Evolutionary conservation across 148 eudicot genomes (phyloP).

Genomic region (Rhododendron kiyosumense): DNA sequence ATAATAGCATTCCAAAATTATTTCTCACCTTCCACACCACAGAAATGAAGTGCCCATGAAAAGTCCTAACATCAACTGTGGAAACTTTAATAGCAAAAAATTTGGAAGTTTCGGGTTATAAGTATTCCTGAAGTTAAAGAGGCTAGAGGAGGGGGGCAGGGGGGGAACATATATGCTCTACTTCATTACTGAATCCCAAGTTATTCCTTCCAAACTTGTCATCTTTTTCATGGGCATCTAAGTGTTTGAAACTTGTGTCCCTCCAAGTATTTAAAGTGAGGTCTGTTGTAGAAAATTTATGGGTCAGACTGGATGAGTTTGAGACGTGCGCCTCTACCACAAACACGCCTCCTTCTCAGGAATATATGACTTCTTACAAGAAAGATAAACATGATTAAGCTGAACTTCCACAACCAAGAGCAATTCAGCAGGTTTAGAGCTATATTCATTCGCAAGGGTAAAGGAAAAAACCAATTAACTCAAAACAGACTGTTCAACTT

Average conservation of each 20-base stretch:
- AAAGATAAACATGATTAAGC: neutral
- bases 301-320: neutral
- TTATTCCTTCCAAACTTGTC: neutral
- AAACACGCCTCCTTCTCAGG: neutral
- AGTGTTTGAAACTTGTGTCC: neutral
- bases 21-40: neutral
- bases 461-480: neutral
- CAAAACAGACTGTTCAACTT: neutral
- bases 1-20: neutral
- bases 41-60: neutral
- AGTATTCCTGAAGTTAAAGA: neutral
- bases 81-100: neutral
- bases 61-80: neutral
- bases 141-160: too few relatives aligned
- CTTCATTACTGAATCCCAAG: neutral
- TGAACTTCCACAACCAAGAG: neutral
- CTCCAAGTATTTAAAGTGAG: neutral
- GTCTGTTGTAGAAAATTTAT: neutral
- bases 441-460: neutral
- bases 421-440: neutral
- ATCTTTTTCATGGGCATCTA: neutral
- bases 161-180: neutral
- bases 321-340: neutral
- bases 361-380: neutral
- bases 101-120: neutral